Evolutionary conservation across 2,329 filamentous ascomycete species (phyloP), one percentile per base, ranked within the genome.

Genomic region (Diaporthe sp.): DNA sequence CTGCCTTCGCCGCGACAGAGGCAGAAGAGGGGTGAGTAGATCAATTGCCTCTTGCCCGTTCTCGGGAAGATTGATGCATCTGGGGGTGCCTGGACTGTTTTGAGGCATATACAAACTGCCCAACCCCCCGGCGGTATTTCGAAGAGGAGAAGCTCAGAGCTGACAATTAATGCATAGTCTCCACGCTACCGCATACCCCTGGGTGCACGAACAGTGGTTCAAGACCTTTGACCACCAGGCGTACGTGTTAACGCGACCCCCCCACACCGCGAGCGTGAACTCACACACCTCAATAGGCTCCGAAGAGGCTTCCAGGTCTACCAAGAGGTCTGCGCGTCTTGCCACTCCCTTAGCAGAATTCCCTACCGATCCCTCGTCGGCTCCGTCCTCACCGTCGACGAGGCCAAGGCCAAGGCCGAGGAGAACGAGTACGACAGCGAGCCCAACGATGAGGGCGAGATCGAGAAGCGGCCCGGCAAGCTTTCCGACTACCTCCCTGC

Each of bases 271-370:
- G 17, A 40, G n/a, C 17, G 38, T 67, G 28, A 45, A 72, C 76
- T 77, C 58, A 76, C 75, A 75, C 73, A 71, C 78, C 77, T 92
- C 89, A 47, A 54, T 79, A 98, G 96, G 82, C 95, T 99, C 79
- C 97, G 97, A 86, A 96, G 97, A 89, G 97, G 97, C 87, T 99
- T 98, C 92, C 96, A 98, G 88, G 97, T 99, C 84, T 99, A 99
- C 91, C 95, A 93, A 80, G 97, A 99, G 88, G 97, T 99, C 82
- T 99, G 97, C 91, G 92, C 96, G 77, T 95, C 95, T 81, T 99
- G 97, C 92, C 97, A 99, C 90, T 99, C 97, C 77, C 93, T 99
- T 78, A 93, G 89, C 86, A 95, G 97, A 89, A 92, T 99, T 75
- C 96, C 97, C 76, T 99, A 97, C 91, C 95, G 97, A 85, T 83